Evolutionary conservation across 805 yeast species (phyloP).

Genomic region (Starmera caribaea): DNA sequence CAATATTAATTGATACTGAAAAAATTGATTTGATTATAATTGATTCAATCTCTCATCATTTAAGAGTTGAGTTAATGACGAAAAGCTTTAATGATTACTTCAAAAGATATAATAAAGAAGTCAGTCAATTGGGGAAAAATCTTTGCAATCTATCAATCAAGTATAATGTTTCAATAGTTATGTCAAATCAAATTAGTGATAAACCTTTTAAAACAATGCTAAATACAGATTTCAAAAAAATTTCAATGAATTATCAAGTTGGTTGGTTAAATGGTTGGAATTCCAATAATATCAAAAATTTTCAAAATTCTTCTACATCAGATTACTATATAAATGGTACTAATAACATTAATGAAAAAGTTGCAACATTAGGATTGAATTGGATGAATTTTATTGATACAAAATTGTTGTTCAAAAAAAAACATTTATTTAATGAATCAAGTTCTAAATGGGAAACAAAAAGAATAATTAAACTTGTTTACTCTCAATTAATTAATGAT

Average conservation of each 20-base stretch:
- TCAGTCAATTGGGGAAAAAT: conserved; percentile 33
- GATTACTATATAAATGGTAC: conserved; percentile 2
- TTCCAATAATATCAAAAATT: conserved; percentile 23
- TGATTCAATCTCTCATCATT: conserved; percentile 79
- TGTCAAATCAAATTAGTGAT: conserved; percentile 77
- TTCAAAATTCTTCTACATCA: conserved; percentile 12
- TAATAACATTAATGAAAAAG: conserved; percentile 13
- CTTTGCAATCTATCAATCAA: conserved; percentile 39
- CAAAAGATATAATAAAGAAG: conserved; percentile 31
- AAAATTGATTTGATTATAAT: conserved; percentile 50
- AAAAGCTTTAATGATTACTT: conserved; percentile 24
- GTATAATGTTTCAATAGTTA: conserved; percentile 48
- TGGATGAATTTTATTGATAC: conserved; percentile 46
- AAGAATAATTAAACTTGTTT: conserved; percentile 31
- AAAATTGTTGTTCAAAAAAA: conserved; percentile 36
- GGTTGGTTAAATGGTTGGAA: conserved; percentile 78
- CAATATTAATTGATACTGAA: conserved; percentile 35
- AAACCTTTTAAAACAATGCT: conserved; percentile 25
- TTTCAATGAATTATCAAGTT: conserved; percentile 49
- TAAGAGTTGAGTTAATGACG: conserved; percentile 49
- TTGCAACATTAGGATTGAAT: conserved; percentile 45
- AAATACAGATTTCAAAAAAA: conserved; percentile 15
- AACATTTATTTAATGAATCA: conserved; percentile 11
- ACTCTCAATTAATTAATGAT: conserved; percentile 22
- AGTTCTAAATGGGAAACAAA: conserved; percentile 9